These are phyloP conservation scores for Debaryomyces maramus DNA, from an alignment of 805 yeast species.

Conservation along the genomic window DNA sequence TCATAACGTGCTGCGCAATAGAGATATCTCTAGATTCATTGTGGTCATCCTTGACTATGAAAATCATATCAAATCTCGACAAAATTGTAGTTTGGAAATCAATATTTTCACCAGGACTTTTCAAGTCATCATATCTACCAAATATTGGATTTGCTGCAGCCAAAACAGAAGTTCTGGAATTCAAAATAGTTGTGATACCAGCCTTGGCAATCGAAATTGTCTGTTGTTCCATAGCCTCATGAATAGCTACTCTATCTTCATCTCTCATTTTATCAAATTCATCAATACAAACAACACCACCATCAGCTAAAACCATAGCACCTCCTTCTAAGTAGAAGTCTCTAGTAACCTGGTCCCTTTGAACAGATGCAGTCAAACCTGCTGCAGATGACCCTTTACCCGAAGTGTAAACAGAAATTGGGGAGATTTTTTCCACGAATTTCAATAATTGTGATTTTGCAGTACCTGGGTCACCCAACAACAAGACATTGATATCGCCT, in stretches of 20 bases:
- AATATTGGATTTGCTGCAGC: conserved; percentile 98
- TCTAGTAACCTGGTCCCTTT: conserved; percentile 81
- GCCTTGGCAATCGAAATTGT: conserved; percentile 98
- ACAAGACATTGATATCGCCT: conserved; percentile 92
- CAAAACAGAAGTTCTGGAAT: conserved; percentile 92
- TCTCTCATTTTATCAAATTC: conserved; percentile 99
- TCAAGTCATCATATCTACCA: conserved; percentile 94
- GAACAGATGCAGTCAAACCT: conserved; percentile 97
- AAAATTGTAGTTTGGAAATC: conserved; percentile 96
- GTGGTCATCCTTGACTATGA: conserved; percentile 94
- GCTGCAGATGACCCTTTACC: conserved; percentile 99
- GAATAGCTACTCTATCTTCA: conserved; percentile 97
- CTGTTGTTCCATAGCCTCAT: conserved; percentile 99
- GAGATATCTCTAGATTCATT: conserved; percentile 80
- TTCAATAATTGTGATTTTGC: conserved; percentile 95
- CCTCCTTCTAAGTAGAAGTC: conserved; percentile 98
- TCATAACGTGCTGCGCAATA: conserved; percentile 93
- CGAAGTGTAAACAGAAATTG: conserved; percentile 93
- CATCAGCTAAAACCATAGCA: conserved; percentile 99
- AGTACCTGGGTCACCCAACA: conserved; percentile 98
- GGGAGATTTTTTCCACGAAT: conserved; percentile 92
- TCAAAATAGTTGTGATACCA: conserved; percentile 94
- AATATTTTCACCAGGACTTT: conserved; percentile 96
- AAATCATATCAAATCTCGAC: conserved; percentile 98
- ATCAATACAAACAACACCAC: conserved; percentile 98